Percentiles rank a stretch among this genome's conserved stretches.
phyloP scores from a whole-genome alignment of 768 basidiomycete species.

The Pulveroboletus ravenelii region DNA sequence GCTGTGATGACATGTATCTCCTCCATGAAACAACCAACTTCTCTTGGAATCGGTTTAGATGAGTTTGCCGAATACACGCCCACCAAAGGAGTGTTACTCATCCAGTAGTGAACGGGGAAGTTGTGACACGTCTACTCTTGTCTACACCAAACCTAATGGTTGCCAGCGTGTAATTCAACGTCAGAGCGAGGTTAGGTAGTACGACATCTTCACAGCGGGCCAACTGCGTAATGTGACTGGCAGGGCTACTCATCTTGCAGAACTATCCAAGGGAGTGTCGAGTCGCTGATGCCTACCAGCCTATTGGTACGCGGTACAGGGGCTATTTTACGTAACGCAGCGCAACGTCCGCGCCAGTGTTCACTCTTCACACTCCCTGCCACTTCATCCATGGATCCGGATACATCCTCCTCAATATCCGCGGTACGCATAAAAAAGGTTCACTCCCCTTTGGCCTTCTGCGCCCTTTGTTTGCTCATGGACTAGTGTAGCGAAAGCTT shows the following conservation, averaged over 20 bases:
- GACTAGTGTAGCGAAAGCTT: conserved; percentile 58
- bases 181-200: neutral
- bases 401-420: conserved; percentile 12
- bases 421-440: conserved; percentile 44
- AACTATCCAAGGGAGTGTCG: too few species aligned
- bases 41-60: too few species aligned
- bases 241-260: neutral
- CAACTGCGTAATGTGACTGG: too few species aligned
- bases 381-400: conserved; percentile 12
- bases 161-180: neutral
- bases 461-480: neutral
- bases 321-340: neutral
- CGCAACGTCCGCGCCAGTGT: neutral
- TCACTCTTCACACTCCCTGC: neutral
- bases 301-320: neutral
- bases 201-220: neutral
- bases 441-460: neutral
- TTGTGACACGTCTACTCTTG: too few species aligned
- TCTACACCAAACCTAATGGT: too few species aligned
- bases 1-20: too few species aligned
- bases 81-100: too few species aligned
- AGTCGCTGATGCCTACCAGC: too few species aligned
- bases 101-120: too few species aligned
- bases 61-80: too few species aligned
- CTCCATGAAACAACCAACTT: neutral